These are phyloP conservation scores for Filobasidium uniguttulatum DNA, from an alignment of 1,284 basidiomycete species.

Conservation along the genomic window DNA sequence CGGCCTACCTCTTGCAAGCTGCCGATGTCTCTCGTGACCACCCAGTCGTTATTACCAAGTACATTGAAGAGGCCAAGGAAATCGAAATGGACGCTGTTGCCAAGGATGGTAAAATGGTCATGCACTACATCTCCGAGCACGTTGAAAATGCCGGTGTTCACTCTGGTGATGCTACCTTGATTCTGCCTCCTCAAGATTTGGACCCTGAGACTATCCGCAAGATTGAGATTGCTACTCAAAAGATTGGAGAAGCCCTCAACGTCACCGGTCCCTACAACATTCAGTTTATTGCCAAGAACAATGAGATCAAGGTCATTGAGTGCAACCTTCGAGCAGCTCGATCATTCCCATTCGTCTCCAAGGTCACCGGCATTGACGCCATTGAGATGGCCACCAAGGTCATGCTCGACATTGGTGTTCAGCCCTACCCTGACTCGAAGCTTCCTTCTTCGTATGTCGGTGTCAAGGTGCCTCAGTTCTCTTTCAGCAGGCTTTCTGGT, in stretches of 20 bases:
- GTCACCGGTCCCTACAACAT: slow-evolving; percentile 99
- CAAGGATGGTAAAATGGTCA: slow-evolving; percentile 90
- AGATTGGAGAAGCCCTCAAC: slow-evolving; percentile 95
- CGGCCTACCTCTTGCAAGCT: slow-evolving; percentile 87
- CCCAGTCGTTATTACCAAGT: slow-evolving; percentile 97
- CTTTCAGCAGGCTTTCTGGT: slow-evolving; percentile 85
- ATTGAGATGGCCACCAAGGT: slow-evolving; percentile 98
- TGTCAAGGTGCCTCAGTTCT: slow-evolving; percentile 98
- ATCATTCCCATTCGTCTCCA: slow-evolving; percentile 98
- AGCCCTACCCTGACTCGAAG: slow-evolving; percentile 75
- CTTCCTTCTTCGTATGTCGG: slow-evolving; percentile 89
- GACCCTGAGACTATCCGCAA: slow-evolving; percentile 91
- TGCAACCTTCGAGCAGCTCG: slow-evolving; percentile 96
- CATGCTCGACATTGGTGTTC: slow-evolving; percentile 82
- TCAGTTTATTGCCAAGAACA: slow-evolving; percentile 99
- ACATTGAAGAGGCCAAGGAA: slow-evolving; percentile 98
- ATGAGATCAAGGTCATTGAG: slow-evolving; percentile 99
- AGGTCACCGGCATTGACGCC: slow-evolving; percentile 92
- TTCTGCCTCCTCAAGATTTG: slow-evolving; percentile 93
- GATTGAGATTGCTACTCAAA: slow-evolving; percentile 90
- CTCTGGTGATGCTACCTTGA: slow-evolving; percentile 93
- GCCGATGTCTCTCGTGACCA: slow-evolving; percentile 92
- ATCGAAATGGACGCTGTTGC: slow-evolving; percentile 99
- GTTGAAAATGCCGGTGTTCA: slow-evolving; percentile 98
- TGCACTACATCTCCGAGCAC: slow-evolving; percentile 99